Conservation (phyloP, 208 protist species). For the Crithidia sp. region DNA sequence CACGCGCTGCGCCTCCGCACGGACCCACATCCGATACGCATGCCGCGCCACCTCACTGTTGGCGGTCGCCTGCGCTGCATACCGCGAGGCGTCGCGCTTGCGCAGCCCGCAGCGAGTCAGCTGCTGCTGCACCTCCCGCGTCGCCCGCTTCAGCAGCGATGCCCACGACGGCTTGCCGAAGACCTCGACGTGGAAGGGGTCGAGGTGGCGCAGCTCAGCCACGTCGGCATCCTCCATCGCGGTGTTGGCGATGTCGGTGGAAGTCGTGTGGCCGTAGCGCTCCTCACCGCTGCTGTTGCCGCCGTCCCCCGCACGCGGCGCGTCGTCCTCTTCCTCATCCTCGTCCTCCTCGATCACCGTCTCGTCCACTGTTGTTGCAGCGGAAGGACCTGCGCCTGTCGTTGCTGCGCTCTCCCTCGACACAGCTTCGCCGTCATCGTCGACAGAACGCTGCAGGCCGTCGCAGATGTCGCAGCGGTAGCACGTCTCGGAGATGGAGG, state of each 20-base stretch:
- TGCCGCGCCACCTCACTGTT: slow-evolving; percentile 30
- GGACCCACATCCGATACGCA: slow-evolving; percentile 29
- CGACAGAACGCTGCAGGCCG: slow-evolving; percentile 29
- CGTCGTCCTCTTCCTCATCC: slow-evolving; percentile 28
- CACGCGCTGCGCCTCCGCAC: slow-evolving; percentile 22
- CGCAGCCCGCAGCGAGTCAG: slow-evolving; percentile 40
- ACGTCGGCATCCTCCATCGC: slow-evolving; percentile 63
- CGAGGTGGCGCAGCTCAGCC: slow-evolving; percentile 58
- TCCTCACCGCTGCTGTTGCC: slow-evolving; percentile 8
- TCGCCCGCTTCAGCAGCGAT: slow-evolving; percentile 27
- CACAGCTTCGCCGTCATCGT: background rate
- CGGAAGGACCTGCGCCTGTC: background rate
- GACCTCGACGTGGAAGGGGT: slow-evolving; percentile 70
- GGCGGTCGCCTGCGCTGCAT: slow-evolving; percentile 17
- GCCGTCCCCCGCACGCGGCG: slow-evolving; percentile 4
- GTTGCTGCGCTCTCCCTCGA: background rate
- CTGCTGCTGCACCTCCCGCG: slow-evolving; percentile 49
- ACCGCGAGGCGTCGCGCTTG: slow-evolving; percentile 24
- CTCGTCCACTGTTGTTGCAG: background rate
- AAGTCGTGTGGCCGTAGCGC: slow-evolving; percentile 31
- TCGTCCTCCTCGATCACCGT: slow-evolving; percentile 34
- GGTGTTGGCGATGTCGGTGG: slow-evolving; percentile 68
- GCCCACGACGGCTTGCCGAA: slow-evolving; percentile 36
- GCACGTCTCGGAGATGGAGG: slow-evolving; percentile 28
- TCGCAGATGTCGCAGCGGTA: slow-evolving; percentile 76